Evolutionary conservation across 1,284 basidiomycete species (phyloP).

Genomic region (Puccinia hordei): DNA sequence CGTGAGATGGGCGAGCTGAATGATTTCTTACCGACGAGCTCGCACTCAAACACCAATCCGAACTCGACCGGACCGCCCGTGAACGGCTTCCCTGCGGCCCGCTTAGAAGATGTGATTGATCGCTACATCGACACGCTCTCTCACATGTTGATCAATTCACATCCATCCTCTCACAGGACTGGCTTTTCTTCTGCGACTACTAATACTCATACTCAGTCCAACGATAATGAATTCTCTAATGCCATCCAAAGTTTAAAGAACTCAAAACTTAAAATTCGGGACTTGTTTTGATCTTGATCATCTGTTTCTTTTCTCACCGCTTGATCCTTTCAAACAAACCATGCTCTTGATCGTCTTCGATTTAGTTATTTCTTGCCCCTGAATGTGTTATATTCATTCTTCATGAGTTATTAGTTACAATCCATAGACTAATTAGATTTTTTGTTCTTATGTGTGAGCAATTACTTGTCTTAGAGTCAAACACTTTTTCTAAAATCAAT

Average conservation of each 20-base stretch:
- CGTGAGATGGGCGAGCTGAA: slow-evolving; percentile 25
- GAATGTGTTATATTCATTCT: too few species aligned
- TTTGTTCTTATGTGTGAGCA: too few species aligned
- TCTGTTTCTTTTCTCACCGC: not conserved
- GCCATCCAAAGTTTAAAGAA: slow-evolving; percentile 13
- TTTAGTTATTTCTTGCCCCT: too few species aligned
- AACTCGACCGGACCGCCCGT: not conserved
- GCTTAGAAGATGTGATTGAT: slow-evolving; percentile 45
- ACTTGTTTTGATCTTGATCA: slow-evolving; percentile 17
- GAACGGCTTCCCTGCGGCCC: slow-evolving; percentile 42
- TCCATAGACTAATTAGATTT: too few species aligned
- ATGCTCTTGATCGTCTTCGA: not conserved
- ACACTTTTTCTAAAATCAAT: too few species aligned
- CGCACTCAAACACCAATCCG: slow-evolving; percentile 9
- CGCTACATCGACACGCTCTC: slow-evolving; percentile 37
- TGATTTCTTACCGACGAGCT: slow-evolving; percentile 18
- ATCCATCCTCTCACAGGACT: not conserved
- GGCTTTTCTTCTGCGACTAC: not conserved
- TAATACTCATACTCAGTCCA: not conserved
- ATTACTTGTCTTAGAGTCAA: too few species aligned
- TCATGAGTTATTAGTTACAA: too few species aligned
- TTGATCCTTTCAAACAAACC: not conserved
- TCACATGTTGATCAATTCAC: slow-evolving; percentile 18
- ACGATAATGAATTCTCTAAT: slow-evolving; percentile 18
- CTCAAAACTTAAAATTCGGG: slow-evolving; percentile 30